Conservation (phyloP, 371 early-diverging fungal genomes). For the Phascolomyces articulosus region DNA sequence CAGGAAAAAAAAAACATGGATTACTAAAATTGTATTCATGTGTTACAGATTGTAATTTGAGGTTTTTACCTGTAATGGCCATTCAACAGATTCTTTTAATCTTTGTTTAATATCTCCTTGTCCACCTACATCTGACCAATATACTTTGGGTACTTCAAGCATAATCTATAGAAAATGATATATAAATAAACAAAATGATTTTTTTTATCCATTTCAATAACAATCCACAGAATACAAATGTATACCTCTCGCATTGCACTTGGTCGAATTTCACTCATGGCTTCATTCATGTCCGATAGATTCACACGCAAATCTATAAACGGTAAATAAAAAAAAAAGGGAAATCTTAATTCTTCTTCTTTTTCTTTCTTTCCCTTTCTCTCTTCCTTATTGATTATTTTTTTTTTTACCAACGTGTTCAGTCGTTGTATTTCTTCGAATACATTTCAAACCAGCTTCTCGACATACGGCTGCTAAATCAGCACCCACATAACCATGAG, state of each 20-base stretch:
- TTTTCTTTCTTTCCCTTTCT: neutral
- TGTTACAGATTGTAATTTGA: neutral
- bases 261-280: conserved; percentile 78
- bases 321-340: neutral
- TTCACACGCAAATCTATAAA: conserved; percentile 25
- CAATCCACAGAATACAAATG: too few relatives aligned
- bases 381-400: neutral
- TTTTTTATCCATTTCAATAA: too few relatives aligned
- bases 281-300: conserved; percentile 53
- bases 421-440: conserved; percentile 56
- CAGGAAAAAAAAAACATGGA: too few relatives aligned
- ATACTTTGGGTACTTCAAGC: conserved; percentile 93
- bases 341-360: neutral
- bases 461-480: conserved; percentile 89
- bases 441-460: conserved; percentile 88
- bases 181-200: too few relatives aligned
- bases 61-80: conserved; percentile 85
- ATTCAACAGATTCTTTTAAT: conserved; percentile 97
- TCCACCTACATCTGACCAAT: conserved; percentile 98
- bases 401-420: neutral
- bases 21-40: neutral
- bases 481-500: conserved; percentile 98
- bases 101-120: conserved; percentile 93
- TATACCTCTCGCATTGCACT: conserved; percentile 97
- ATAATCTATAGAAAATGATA: conserved; percentile 59